Conservation (phyloP, 2,329 filamentous ascomycete genomes). For the Colletotrichum sp. region DNA sequence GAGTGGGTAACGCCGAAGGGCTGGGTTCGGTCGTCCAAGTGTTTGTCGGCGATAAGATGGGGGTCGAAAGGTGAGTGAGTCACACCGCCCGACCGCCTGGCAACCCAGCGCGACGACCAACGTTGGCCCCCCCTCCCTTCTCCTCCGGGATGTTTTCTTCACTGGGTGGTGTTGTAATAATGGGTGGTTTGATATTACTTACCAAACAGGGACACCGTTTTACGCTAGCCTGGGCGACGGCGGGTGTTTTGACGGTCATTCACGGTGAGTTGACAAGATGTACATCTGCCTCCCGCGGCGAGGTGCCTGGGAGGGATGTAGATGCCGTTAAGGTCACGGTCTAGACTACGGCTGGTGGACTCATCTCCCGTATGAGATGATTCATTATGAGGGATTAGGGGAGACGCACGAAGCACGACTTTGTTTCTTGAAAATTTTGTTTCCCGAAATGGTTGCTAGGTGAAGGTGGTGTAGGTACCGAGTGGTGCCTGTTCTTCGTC, state of each 20-base stretch:
- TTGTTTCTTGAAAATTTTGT: background rate
- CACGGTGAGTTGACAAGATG: background rate
- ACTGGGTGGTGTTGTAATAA: background rate
- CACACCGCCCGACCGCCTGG: conserved; percentile 2
- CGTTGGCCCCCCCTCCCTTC: background rate
- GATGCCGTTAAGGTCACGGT: background rate
- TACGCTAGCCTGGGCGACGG: background rate
- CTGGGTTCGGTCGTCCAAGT: background rate
- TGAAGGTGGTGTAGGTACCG: background rate
- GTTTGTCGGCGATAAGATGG: conserved; percentile 9
- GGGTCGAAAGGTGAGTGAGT: background rate
- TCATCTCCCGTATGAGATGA: background rate
- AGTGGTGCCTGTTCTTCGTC: background rate
- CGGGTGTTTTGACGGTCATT: background rate
- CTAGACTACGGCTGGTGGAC: background rate
- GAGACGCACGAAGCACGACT: background rate
- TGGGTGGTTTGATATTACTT: background rate
- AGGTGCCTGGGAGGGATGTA: background rate
- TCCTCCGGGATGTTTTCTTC: background rate
- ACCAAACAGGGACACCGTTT: background rate
- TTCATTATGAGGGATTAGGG: background rate
- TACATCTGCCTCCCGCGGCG: background rate
- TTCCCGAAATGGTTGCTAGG: background rate
- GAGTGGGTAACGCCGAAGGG: background rate
- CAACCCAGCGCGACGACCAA: background rate